Percentiles rank a stretch among this genome's conserved stretches.
Conservation (phyloP, 495 filamentous ascomycete species). For the Neurospora terricola region DNA sequence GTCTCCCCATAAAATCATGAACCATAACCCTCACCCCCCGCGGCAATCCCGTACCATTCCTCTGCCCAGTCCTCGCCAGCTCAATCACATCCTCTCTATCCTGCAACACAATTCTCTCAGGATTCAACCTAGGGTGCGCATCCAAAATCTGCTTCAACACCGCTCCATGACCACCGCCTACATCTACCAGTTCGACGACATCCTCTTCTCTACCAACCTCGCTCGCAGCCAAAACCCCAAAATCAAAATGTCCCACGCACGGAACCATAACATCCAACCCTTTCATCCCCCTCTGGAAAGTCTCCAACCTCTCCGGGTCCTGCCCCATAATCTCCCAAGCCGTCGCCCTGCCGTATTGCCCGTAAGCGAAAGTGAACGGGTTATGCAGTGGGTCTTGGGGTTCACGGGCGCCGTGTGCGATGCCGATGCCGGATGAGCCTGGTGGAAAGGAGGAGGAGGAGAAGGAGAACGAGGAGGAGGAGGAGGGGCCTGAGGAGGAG, state of each 20-base stretch:
- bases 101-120: slow-evolving; percentile 10
- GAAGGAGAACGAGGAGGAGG: neutral
- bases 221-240: slow-evolving; percentile 1
- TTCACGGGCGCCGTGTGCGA: neutral
- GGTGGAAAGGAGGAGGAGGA: neutral
- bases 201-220: neutral
- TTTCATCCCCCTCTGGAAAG: slow-evolving; percentile 11
- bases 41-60: neutral
- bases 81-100: slow-evolving; percentile 8
- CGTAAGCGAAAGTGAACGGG: slow-evolving; percentile 6
- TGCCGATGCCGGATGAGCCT: neutral
- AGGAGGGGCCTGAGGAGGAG: neutral
- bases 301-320: slow-evolving; percentile 9
- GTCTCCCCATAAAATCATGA: slow-evolving; percentile 12
- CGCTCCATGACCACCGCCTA: slow-evolving; percentile 11
- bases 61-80: slow-evolving; percentile 3
- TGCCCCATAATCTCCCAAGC: slow-evolving; percentile 12
- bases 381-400: slow-evolving; percentile 10
- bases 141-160: slow-evolving; percentile 15
- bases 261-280: slow-evolving; percentile 17
- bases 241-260: slow-evolving; percentile 13
- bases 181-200: slow-evolving; percentile 11
- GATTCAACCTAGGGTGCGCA: slow-evolving; percentile 1
- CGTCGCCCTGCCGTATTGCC: slow-evolving; percentile 8
- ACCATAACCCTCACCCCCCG: slow-evolving; percentile 1